phyloP scores from a whole-genome alignment of 805 yeast species.

The Nakazawaea holstii region DNA sequence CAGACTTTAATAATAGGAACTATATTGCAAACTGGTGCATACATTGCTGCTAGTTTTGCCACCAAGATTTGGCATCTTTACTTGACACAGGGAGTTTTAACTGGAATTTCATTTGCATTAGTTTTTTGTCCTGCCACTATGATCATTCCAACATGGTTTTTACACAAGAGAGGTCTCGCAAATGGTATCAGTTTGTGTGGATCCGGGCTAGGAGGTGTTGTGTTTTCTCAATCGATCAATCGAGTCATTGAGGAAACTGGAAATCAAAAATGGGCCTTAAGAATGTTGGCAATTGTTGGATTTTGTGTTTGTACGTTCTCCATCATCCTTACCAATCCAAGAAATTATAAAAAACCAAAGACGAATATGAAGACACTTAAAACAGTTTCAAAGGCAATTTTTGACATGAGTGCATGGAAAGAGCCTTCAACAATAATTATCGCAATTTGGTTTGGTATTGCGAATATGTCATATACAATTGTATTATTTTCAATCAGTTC shows the following conservation, averaged over 20 bases:
- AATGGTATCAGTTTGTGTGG: conserved; percentile 33
- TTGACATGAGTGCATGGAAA: conserved; percentile 25
- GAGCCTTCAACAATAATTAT: conserved; percentile 27
- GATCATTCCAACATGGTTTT: conserved; percentile 51
- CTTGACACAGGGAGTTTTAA: conserved; percentile 46
- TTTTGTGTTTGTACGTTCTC: conserved; percentile 33
- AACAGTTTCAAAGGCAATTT: conserved; percentile 27
- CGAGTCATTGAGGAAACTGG: conserved; percentile 31
- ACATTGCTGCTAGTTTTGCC: conserved; percentile 46
- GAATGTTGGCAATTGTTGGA: conserved; percentile 33
- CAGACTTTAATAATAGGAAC: conserved; percentile 10
- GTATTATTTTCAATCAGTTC: conserved; percentile 42
- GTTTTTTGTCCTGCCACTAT: conserved; percentile 46
- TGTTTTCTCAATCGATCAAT: conserved; percentile 28
- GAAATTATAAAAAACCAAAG: conserved; percentile 28
- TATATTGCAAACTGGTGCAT: conserved; percentile 18
- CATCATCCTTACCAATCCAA: conserved; percentile 37
- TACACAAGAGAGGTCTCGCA: conserved; percentile 37
- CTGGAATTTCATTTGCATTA: conserved; percentile 45
- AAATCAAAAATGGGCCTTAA: conserved; percentile 34
- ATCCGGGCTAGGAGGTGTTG: conserved; percentile 38
- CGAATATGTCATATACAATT: conserved; percentile 35
- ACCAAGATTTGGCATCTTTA: conserved; percentile 44
- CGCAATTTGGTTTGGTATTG: conserved; percentile 30
- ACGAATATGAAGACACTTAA: conserved; percentile 13